These are phyloP conservation scores for Syncephalis fuscata DNA, from an alignment of 371 early-diverging fungal genomes.

Conservation along the genomic window DNA sequence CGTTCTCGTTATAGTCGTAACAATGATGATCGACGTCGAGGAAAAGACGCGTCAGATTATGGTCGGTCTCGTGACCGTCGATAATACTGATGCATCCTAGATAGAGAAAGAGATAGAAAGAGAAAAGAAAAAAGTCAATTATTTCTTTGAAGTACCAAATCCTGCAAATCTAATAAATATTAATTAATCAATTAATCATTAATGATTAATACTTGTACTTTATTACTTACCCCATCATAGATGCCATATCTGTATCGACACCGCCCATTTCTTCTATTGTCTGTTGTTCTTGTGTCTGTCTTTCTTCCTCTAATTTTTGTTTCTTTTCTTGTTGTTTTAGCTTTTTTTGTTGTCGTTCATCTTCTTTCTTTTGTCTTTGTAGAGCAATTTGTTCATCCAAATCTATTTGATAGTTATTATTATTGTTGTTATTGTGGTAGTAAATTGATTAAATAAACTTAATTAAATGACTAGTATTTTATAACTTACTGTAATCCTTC, in stretches of 20 bases:
- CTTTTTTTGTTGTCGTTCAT: conserved; percentile 27
- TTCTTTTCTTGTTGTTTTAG: conserved; percentile 29
- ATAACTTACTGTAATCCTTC: conserved; percentile 19
- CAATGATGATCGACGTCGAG: too few species aligned
- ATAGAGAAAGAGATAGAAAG: not conserved
- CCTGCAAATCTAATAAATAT: conserved; percentile 10
- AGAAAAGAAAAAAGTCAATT: too few species aligned
- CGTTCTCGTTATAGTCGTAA: too few species aligned
- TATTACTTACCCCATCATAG: conserved; percentile 17
- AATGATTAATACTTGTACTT: not conserved
- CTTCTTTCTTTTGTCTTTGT: conserved; percentile 25
- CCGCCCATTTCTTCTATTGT: conserved; percentile 9
- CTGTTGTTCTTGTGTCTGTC: conserved; percentile 6
- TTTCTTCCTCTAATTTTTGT: conserved; percentile 17
- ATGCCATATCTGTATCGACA: conserved; percentile 18
- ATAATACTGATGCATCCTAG: too few species aligned
- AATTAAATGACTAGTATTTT: not conserved
- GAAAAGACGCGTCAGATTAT: too few species aligned
- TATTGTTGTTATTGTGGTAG: not conserved
- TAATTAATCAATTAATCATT: not conserved
- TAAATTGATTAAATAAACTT: not conserved
- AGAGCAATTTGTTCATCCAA: conserved; percentile 29
- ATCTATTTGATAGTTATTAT: conserved; percentile 12
- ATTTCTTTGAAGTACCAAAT: conserved; percentile 15
- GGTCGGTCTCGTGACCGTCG: too few species aligned